A percentile compares a stretch with the other conserved stretches of the same genome.
Conservation (phyloP, 2,329 filamentous ascomycete species). For the Apiospora arundinis region DNA sequence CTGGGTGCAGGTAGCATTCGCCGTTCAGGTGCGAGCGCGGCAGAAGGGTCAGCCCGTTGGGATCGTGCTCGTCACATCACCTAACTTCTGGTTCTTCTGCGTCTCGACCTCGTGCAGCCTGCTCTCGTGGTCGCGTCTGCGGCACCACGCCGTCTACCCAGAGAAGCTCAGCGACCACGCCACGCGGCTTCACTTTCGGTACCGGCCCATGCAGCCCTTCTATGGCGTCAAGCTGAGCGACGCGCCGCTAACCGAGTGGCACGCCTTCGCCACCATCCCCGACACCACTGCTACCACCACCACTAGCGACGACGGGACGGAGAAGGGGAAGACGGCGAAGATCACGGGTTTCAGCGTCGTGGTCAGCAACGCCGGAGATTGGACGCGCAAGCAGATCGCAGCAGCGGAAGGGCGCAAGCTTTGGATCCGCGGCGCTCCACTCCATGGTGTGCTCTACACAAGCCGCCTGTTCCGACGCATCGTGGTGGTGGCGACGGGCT, state of each 20-base stretch:
- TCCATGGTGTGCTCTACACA: conserved; percentile 64
- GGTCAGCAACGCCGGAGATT: conserved; percentile 69
- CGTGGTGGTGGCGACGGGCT: conserved; percentile 67
- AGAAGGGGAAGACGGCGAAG: background rate
- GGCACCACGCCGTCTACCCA: conserved; percentile 60
- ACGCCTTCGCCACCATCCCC: conserved; percentile 67
- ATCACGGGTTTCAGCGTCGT: conserved; percentile 58
- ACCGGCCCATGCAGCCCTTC: conserved; percentile 54
- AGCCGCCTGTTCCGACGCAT: conserved; percentile 62
- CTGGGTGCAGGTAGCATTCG: conserved; percentile 39
- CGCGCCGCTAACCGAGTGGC: conserved; percentile 63
- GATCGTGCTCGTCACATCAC: conserved; percentile 47
- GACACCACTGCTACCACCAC: conserved; percentile 38
- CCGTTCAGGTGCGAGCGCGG: conserved; percentile 39
- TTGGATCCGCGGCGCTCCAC: conserved; percentile 66
- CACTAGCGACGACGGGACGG: background rate
- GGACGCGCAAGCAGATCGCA: conserved; percentile 62
- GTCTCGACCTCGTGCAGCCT: conserved; percentile 61
- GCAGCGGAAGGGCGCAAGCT: conserved; percentile 53
- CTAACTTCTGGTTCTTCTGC: conserved; percentile 63
- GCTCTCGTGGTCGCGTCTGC: conserved; percentile 67
- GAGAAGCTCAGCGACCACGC: conserved; percentile 67
- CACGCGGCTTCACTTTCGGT: conserved; percentile 62
- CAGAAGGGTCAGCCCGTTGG: conserved; percentile 36
- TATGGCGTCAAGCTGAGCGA: conserved; percentile 59